Conservation (phyloP, 2,329 filamentous ascomycete genomes). For the Rosellinia necatrix region DNA sequence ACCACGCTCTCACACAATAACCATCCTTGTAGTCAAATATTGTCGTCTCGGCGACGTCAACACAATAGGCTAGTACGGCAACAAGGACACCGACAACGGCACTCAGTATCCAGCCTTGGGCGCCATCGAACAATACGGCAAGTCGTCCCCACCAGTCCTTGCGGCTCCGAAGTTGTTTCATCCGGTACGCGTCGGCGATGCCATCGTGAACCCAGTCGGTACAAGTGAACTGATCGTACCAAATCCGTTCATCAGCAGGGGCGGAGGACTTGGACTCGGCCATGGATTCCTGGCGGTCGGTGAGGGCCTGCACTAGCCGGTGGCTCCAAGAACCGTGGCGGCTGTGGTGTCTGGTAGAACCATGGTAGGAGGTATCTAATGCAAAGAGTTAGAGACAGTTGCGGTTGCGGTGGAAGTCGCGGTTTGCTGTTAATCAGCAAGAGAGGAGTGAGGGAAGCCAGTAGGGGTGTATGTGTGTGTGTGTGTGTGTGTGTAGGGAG, state of each 20-base stretch:
- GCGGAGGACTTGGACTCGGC: conserved; percentile 68
- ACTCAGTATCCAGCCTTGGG: conserved; percentile 92
- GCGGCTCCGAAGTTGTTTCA: conserved; percentile 78
- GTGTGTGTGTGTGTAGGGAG: too few species aligned
- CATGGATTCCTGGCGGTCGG: conserved; percentile 61
- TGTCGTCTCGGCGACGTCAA: conserved; percentile 83
- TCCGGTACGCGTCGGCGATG: conserved; percentile 89
- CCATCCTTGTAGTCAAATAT: conserved; percentile 93
- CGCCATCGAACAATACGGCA: conserved; percentile 77
- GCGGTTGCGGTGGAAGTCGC: neutral
- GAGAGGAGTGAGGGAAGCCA: neutral
- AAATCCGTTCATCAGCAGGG: conserved; percentile 83
- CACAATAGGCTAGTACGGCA: conserved; percentile 82
- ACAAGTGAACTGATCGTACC: conserved; percentile 98
- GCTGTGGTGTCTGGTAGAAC: conserved; percentile 55
- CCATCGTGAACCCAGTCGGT: conserved; percentile 98
- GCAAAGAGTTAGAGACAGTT: conserved; percentile 17
- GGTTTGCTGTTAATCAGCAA: neutral
- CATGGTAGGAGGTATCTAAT: conserved; percentile 26
- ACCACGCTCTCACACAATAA: conserved; percentile 76
- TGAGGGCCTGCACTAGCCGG: conserved; percentile 66
- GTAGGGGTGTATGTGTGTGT: neutral
- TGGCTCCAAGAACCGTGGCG: conserved; percentile 63
- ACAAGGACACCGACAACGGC: conserved; percentile 87
- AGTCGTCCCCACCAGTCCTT: conserved; percentile 86